These are phyloP conservation scores for Sclerotinia spermophila DNA, from an alignment of 2,329 filamentous ascomycete species.

Conservation along the genomic window DNA sequence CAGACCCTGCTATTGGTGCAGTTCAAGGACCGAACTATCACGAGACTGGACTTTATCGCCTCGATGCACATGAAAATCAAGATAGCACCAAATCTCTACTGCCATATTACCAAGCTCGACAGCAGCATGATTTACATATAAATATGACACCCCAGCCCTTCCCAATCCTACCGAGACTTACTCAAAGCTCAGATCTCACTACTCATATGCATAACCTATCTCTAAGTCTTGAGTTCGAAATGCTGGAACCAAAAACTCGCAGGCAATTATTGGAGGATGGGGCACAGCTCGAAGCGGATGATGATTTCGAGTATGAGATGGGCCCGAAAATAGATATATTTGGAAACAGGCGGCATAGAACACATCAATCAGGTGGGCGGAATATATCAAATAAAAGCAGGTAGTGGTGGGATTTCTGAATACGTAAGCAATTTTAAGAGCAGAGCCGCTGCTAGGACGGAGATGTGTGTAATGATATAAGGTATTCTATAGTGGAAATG, in stretches of 20 bases:
- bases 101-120: constrained; percentile 42
- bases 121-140: constrained; percentile 41
- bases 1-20: constrained; percentile 49
- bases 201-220: constrained; percentile 5
- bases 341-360: not conserved
- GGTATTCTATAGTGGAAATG: not conserved
- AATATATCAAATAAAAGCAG: not conserved
- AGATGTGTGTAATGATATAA: not conserved
- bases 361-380: not conserved
- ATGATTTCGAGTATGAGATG: constrained; percentile 12
- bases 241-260: constrained; percentile 7
- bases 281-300: constrained; percentile 9
- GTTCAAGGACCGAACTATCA: constrained; percentile 54
- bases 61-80: constrained; percentile 47
- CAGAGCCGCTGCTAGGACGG: too few relatives aligned
- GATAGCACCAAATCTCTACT: constrained; percentile 46
- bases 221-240: constrained; percentile 3
- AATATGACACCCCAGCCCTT: not conserved
- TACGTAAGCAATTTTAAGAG: not conserved
- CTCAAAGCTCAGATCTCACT: not conserved
- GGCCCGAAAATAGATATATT: constrained; percentile 5
- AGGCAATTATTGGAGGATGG: constrained; percentile 4
- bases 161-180: not conserved
- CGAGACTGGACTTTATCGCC: constrained; percentile 44
- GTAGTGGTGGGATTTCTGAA: not conserved